These are phyloP conservation scores for Ceratobasidium papillatum DNA, from an alignment of 1,284 basidiomycete species.

Conservation along the genomic window DNA sequence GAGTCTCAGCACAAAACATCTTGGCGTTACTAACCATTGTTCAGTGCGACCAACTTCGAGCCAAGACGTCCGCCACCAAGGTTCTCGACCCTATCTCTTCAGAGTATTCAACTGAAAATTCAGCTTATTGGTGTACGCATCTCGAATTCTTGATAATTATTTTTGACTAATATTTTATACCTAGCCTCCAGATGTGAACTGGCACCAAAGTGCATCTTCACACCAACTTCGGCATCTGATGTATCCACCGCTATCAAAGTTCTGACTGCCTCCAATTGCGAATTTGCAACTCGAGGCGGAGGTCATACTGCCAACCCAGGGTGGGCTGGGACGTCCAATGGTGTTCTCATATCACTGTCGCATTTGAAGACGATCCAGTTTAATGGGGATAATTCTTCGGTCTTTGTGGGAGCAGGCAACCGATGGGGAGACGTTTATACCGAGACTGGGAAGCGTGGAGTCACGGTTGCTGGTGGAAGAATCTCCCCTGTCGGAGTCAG, in stretches of 20 bases:
- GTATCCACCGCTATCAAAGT: not conserved
- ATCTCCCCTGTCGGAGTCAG: slow-evolving; percentile 15
- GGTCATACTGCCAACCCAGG: slow-evolving; percentile 23
- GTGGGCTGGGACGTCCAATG: slow-evolving; percentile 8
- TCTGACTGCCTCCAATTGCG: not conserved
- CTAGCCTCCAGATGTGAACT: slow-evolving; percentile 7
- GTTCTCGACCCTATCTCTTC: not conserved
- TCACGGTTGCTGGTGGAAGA: slow-evolving; percentile 8
- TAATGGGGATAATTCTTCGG: not conserved
- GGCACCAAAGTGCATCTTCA: slow-evolving; percentile 2
- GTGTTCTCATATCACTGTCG: slow-evolving; percentile 12
- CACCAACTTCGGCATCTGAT: not conserved
- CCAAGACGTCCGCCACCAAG: not conserved
- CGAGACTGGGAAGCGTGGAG: not conserved
- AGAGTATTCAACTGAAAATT: not conserved
- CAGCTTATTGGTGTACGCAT: not conserved
- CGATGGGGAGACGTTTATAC: slow-evolving; percentile 17
- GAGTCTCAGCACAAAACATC: not conserved
- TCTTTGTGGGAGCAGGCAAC: slow-evolving; percentile 8
- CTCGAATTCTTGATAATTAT: not conserved
- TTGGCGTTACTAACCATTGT: not conserved
- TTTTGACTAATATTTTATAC: not conserved
- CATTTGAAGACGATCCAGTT: not conserved
- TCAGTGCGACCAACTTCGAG: slow-evolving; percentile 5
- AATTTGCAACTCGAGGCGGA: slow-evolving; percentile 11